phyloP scores from a whole-genome alignment of 371 early-diverging fungal genomes.

The Mucor mucedo region DNA sequence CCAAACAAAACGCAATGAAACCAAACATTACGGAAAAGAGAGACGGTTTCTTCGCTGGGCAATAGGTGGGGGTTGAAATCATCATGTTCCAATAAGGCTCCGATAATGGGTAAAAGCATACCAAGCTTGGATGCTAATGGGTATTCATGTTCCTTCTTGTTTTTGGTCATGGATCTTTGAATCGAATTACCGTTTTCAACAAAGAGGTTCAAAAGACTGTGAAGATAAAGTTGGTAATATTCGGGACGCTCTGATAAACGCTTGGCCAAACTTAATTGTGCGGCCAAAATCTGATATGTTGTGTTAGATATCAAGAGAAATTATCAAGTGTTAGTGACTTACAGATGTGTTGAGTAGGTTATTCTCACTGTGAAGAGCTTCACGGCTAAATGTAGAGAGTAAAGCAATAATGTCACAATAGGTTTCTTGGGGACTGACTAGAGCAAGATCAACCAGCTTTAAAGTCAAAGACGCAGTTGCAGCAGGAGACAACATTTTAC shows the following conservation, averaged over 20 bases:
- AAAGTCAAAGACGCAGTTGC: slow-evolving; percentile 59
- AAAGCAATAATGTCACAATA: slow-evolving; percentile 62
- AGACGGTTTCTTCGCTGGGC: slow-evolving; percentile 67
- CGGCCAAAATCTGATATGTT: slow-evolving; percentile 25
- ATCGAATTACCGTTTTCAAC: slow-evolving; percentile 76
- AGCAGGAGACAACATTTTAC: slow-evolving; percentile 54
- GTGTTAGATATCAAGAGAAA: slow-evolving; percentile 60
- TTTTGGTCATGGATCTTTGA: slow-evolving; percentile 53
- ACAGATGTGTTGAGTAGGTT: slow-evolving; percentile 47
- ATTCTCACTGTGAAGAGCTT: slow-evolving; percentile 48
- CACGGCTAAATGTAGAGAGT: slow-evolving; percentile 52
- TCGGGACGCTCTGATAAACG: slow-evolving; percentile 59
- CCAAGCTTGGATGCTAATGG: slow-evolving; percentile 67
- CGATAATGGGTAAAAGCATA: slow-evolving; percentile 68
- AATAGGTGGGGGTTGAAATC: slow-evolving; percentile 69
- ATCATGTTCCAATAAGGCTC: slow-evolving; percentile 61
- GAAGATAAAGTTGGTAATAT: slow-evolving; percentile 62
- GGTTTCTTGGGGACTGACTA: slow-evolving; percentile 53
- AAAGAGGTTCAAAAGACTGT: slow-evolving; percentile 62
- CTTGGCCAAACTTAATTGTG: slow-evolving; percentile 55
- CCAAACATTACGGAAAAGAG: slow-evolving; percentile 89
- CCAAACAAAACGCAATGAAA: slow-evolving; percentile 85
- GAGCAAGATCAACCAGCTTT: slow-evolving; percentile 63
- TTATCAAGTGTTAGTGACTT: slow-evolving; percentile 37
- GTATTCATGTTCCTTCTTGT: slow-evolving; percentile 57